phyloP scores from a whole-genome alignment of 371 early-diverging fungal species.

The Mucor circinelloides region DNA sequence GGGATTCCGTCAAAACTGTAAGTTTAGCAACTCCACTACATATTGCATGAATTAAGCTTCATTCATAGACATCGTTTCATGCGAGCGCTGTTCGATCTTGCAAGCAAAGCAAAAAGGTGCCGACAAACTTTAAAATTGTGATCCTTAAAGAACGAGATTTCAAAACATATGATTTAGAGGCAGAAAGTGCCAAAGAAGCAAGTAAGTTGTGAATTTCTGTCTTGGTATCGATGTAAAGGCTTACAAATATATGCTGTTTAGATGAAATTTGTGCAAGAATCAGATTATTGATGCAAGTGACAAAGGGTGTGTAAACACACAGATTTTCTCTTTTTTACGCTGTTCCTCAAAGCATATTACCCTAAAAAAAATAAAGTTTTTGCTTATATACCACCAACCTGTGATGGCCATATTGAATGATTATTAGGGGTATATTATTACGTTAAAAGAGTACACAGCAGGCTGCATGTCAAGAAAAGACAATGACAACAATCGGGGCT shows the following conservation, averaged over 20 bases:
- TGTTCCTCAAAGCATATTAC: not conserved
- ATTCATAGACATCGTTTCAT: slow-evolving; percentile 72
- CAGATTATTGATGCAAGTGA: slow-evolving; percentile 47
- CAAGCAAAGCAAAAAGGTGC: slow-evolving; percentile 76
- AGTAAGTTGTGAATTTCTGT: slow-evolving; percentile 43
- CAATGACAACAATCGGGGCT: too few relatives aligned
- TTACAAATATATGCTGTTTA: slow-evolving; percentile 5
- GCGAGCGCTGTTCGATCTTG: slow-evolving; percentile 77
- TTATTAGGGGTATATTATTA: too few relatives aligned
- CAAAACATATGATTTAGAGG: slow-evolving; percentile 85
- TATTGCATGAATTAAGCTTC: not conserved
- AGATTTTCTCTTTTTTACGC: not conserved
- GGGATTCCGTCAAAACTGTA: slow-evolving; percentile 84
- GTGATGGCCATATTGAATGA: too few relatives aligned
- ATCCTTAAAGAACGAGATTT: slow-evolving; percentile 67
- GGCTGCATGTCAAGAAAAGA: too few relatives aligned
- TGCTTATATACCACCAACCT: not conserved
- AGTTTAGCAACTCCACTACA: slow-evolving; percentile 4
- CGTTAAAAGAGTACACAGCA: too few relatives aligned
- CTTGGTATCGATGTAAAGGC: not conserved
- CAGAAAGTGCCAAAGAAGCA: slow-evolving; percentile 68
- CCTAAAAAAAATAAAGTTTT: not conserved
- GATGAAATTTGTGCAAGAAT: slow-evolving; percentile 52
- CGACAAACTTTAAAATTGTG: slow-evolving; percentile 74
- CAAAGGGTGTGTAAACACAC: slow-evolving; percentile 28